Percentiles rank a stretch among this genome's conserved stretches.
phyloP scores from a whole-genome alignment of 2,329 filamentous ascomycete species.

The Coniochaeta ligniaria region DNA sequence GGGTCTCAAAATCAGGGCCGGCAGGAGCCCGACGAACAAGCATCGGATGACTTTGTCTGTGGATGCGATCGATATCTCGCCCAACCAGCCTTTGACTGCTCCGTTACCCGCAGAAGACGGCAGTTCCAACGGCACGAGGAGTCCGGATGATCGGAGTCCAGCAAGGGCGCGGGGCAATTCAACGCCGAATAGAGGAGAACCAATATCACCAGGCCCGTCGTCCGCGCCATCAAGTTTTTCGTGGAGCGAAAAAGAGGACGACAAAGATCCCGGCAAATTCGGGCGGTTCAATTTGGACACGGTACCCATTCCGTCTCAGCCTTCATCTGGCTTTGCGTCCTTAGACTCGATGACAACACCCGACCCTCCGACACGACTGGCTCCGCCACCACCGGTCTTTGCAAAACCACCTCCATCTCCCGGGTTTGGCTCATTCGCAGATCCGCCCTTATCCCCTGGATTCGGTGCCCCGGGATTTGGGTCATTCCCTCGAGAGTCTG shows the following conservation, averaged over 20 bases:
- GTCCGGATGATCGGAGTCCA: constrained; percentile 30
- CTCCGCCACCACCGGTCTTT: constrained; percentile 5
- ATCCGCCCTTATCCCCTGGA: constrained; percentile 32
- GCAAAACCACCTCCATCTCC: constrained; percentile 18
- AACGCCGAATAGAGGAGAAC: constrained; percentile 36
- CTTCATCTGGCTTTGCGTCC: constrained; percentile 17
- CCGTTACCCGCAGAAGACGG: constrained; percentile 48
- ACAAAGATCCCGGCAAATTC: constrained; percentile 28
- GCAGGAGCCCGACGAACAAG: constrained; percentile 47
- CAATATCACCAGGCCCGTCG: constrained; percentile 55
- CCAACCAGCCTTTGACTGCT: constrained; percentile 54
- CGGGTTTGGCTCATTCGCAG: constrained; percentile 14
- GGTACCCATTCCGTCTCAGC: constrained; percentile 28
- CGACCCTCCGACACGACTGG: background rate
- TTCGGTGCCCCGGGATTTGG: constrained; percentile 29
- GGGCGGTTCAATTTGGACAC: constrained; percentile 32
- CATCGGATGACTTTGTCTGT: constrained; percentile 54
- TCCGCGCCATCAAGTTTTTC: constrained; percentile 59
- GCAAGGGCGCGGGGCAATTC: constrained; percentile 45
- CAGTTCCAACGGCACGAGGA: constrained; percentile 30
- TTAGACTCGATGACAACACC: constrained; percentile 1
- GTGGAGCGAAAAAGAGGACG: constrained; percentile 46
- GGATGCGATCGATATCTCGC: constrained; percentile 44
- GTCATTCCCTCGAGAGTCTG: background rate
- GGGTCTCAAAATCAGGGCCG: constrained; percentile 40